These are phyloP conservation scores for Neofusicoccum ribis DNA, from an alignment of 2,329 filamentous ascomycete species.

Conservation along the genomic window DNA sequence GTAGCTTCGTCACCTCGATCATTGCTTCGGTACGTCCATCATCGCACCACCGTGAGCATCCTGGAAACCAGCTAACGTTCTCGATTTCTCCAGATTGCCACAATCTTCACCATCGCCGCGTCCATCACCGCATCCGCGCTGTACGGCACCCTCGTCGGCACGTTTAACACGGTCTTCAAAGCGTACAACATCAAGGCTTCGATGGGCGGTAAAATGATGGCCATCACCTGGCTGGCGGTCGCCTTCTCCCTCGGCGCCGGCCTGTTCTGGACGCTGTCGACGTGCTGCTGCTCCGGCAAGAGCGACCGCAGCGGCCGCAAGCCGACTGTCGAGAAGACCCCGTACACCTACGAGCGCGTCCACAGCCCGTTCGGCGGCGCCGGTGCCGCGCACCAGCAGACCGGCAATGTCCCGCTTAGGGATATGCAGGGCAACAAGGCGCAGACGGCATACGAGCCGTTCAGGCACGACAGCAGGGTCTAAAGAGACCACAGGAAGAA, in stretches of 20 bases:
- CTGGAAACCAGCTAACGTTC: neutral
- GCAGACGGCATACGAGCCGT: constrained; percentile 21
- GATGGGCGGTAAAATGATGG: constrained; percentile 70
- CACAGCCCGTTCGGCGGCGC: constrained; percentile 41
- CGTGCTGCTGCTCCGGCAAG: constrained; percentile 85
- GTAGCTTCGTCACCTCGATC: constrained; percentile 80
- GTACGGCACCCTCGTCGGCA: constrained; percentile 67
- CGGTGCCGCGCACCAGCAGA: neutral
- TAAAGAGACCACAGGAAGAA: neutral
- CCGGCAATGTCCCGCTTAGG: constrained; percentile 8
- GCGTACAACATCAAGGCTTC: constrained; percentile 68
- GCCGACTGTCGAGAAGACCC: constrained; percentile 59
- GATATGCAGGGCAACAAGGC: constrained; percentile 18
- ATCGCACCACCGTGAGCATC: constrained; percentile 11
- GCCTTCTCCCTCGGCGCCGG: constrained; percentile 73
- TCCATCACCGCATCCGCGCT: constrained; percentile 74
- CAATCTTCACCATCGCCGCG: constrained; percentile 62
- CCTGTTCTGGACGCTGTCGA: constrained; percentile 88
- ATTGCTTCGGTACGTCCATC: constrained; percentile 64
- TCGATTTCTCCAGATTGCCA: constrained; percentile 42
- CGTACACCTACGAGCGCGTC: constrained; percentile 62
- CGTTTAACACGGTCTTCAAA: constrained; percentile 66
- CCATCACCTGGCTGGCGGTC: constrained; percentile 74
- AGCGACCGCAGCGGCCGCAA: constrained; percentile 39
- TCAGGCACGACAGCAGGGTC: constrained; percentile 10